These are phyloP conservation scores for Ganoderma leucocontextum DNA, from an alignment of 1,284 basidiomycete genomes.

Conservation along the genomic window DNA sequence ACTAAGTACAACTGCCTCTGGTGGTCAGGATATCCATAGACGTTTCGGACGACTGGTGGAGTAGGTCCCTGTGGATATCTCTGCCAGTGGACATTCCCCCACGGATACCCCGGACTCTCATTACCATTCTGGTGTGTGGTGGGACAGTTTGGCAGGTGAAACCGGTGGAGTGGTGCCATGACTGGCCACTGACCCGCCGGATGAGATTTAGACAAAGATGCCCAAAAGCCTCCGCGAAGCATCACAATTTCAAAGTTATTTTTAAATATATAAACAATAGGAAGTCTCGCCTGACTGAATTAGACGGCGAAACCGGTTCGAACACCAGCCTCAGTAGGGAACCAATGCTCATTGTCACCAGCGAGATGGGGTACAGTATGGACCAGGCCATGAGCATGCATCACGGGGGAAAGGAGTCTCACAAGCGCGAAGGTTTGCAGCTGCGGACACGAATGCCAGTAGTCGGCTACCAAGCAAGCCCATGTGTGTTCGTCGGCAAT, in stretches of 20 bases:
- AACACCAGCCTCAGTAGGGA: background rate
- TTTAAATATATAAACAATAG: background rate
- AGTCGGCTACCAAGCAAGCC: background rate
- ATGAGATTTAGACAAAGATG: background rate
- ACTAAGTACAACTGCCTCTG: background rate
- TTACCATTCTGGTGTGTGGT: too few relatives aligned
- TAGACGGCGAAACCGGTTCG: background rate
- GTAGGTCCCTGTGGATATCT: too few relatives aligned
- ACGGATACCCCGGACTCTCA: background rate
- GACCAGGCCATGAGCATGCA: background rate
- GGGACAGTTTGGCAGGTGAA: background rate
- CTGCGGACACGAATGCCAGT: background rate
- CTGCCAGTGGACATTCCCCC: too few relatives aligned
- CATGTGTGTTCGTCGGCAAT: conserved; percentile 1
- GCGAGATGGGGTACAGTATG: background rate
- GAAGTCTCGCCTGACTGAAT: background rate
- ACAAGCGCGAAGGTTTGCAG: background rate
- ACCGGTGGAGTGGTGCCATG: background rate
- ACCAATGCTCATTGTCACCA: background rate
- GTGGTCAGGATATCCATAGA: background rate
- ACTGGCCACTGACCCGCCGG: background rate
- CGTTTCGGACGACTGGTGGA: background rate
- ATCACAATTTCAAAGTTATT: background rate
- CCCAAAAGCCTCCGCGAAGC: conserved; percentile 1
- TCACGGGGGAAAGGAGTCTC: background rate